Percentiles rank a stretch among this genome's conserved stretches.
Conservation (phyloP, 176 grass and related monocot species). For the Pontederia paniculata region DNA sequence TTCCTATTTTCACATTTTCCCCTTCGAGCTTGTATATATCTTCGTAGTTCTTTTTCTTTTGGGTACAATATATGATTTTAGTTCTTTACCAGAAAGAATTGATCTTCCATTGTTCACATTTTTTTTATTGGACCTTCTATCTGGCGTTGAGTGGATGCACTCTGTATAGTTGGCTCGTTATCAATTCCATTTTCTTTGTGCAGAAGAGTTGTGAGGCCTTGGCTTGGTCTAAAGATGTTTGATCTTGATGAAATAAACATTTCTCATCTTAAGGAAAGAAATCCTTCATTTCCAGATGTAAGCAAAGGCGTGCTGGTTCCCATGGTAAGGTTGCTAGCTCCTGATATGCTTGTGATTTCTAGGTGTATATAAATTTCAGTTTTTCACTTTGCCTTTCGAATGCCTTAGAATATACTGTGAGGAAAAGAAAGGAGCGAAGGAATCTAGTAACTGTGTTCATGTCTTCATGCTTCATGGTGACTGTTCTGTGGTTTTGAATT, state of each 20-base stretch:
- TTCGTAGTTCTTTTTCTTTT: no score
- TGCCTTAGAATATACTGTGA: no score
- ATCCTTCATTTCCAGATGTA: slow-evolving; percentile 60
- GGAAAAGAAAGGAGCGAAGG: no score
- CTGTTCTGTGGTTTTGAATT: slow-evolving; percentile 1
- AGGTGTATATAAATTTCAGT: background rate
- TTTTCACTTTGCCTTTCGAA: background rate
- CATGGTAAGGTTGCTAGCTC: slow-evolving; percentile 36
- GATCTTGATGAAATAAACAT: slow-evolving; percentile 63
- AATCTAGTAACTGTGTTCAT: background rate
- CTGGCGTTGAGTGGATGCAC: background rate
- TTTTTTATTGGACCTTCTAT: no score
- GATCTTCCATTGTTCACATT: no score
- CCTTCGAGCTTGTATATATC: no score
- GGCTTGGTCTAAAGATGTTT: slow-evolving; percentile 80
- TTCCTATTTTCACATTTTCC: no score
- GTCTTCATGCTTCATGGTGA: background rate
- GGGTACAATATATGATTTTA: no score
- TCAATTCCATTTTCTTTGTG: slow-evolving; percentile 17
- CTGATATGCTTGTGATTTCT: background rate
- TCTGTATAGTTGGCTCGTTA: background rate
- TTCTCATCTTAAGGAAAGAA: slow-evolving; percentile 69
- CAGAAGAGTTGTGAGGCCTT: slow-evolving; percentile 69
- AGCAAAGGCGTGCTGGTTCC: slow-evolving; percentile 58
- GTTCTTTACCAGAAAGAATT: no score